phyloP scores from a whole-genome alignment of 371 early-diverging fungal species.

The Apophysomyces variabilis region DNA sequence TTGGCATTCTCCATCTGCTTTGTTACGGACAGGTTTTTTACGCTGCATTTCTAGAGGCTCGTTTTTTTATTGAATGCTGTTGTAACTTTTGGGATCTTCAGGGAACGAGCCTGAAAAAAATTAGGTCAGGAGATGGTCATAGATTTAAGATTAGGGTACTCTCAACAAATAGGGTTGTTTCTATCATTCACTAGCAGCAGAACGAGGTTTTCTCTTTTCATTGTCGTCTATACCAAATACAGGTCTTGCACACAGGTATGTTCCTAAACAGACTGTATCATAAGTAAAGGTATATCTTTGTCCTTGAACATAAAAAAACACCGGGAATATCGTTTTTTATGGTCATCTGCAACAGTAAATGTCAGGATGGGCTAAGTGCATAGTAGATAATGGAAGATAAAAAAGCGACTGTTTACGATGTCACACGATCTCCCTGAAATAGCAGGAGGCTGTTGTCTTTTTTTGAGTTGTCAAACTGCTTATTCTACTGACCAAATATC shows the following conservation, averaged over 20 bases:
- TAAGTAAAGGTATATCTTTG: not conserved
- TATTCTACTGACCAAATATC: not conserved
- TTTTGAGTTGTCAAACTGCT: slow-evolving; percentile 2
- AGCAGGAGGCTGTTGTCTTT: slow-evolving; percentile 23
- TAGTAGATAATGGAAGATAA: not conserved
- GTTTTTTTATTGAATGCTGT: too few species aligned
- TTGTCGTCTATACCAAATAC: slow-evolving; percentile 3
- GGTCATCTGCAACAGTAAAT: not conserved
- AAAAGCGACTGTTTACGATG: slow-evolving; percentile 3
- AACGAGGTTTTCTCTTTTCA: slow-evolving; percentile 6
- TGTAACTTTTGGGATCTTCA: not conserved
- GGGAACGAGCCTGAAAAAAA: not conserved
- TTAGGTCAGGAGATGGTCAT: not conserved
- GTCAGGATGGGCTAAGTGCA: not conserved
- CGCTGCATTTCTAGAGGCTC: too few species aligned
- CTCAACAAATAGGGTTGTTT: not conserved
- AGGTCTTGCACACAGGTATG: not conserved
- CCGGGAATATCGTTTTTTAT: not conserved
- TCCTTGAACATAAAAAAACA: not conserved
- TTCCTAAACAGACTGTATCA: not conserved
- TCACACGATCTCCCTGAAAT: slow-evolving; percentile 26
- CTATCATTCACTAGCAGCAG: not conserved
- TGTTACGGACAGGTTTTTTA: too few species aligned
- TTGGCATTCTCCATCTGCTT: too few species aligned
- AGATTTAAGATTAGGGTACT: not conserved